A percentile compares a stretch with the other conserved stretches of the same genome.
Evolutionary conservation across 345 rosid genomes (phyloP).

Genomic region (Citropsis articulata): DNA sequence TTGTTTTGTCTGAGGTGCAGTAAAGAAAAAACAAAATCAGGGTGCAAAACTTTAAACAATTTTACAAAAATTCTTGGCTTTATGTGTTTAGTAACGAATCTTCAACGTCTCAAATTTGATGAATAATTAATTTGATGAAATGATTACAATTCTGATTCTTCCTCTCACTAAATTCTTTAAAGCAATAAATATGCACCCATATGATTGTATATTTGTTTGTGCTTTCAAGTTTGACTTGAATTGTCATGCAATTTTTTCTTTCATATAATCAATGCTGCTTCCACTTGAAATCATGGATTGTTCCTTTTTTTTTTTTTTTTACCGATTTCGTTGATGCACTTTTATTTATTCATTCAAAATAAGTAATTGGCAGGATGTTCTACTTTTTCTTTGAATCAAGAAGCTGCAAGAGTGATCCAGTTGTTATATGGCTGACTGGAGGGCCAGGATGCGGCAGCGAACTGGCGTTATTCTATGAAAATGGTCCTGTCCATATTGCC

Average conservation of each 20-base stretch:
- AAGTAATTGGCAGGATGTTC: conserved; percentile 48
- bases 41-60: not conserved
- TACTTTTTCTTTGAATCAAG: too few relatives aligned
- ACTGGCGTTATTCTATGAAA: too few relatives aligned
- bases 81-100: not conserved
- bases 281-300: not conserved
- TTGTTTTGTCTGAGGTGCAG: not conserved
- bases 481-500: too few relatives aligned
- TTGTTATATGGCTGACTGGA: too few relatives aligned
- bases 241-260: not conserved
- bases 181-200: not conserved
- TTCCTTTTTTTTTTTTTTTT: too few relatives aligned
- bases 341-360: not conserved
- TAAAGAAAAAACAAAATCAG: not conserved
- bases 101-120: not conserved
- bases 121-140: too few relatives aligned
- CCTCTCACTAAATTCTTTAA: not conserved
- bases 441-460: too few relatives aligned
- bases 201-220: not conserved
- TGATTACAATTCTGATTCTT: not conserved
- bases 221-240: not conserved
- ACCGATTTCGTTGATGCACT: too few relatives aligned
- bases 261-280: not conserved
- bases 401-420: too few relatives aligned
- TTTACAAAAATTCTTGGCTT: not conserved